Evolutionary conservation across 345 rosid genomes (phyloP).

Genomic region (Aethionema arabicum): DNA sequence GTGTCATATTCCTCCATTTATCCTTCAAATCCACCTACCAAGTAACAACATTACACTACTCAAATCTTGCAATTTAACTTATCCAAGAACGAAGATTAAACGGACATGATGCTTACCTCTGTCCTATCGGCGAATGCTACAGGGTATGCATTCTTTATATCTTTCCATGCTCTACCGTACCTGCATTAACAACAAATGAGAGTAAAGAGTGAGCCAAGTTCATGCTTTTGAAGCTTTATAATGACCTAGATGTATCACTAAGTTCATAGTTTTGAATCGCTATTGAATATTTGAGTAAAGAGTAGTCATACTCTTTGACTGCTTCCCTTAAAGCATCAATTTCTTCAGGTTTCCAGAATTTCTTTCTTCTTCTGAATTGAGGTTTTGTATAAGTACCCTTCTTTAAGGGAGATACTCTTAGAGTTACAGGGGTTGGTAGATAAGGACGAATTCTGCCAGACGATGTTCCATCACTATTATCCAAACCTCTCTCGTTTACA

Average conservation of each 20-base stretch:
- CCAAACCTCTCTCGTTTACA: background rate
- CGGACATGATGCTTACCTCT: background rate
- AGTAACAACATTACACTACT: too few relatives aligned
- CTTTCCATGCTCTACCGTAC: conserved; percentile 10
- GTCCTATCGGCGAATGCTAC: background rate
- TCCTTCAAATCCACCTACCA: conserved; percentile 26
- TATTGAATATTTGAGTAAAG: background rate
- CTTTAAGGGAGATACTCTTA: conserved; percentile 24
- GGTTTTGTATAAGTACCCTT: background rate
- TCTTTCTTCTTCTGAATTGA: conserved; percentile 21
- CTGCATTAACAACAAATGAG: too few relatives aligned
- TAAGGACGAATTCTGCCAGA: conserved; percentile 21
- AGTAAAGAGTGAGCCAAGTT: too few relatives aligned
- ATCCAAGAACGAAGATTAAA: too few relatives aligned
- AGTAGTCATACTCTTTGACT: conserved; percentile 19
- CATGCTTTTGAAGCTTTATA: too few relatives aligned
- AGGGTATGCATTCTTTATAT: conserved; percentile 22
- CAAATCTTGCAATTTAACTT: too few relatives aligned
- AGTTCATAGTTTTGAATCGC: too few relatives aligned
- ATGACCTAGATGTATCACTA: too few relatives aligned
- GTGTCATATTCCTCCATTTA: conserved; percentile 22
- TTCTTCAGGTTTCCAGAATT: conserved; percentile 28
- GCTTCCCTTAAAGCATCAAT: conserved; percentile 23
- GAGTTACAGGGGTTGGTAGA: conserved; percentile 25
- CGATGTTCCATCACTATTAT: conserved; percentile 12